Evolutionary conservation across 164 flowering plant species (phyloP).

Genomic region (Dillenia turbinata): DNA sequence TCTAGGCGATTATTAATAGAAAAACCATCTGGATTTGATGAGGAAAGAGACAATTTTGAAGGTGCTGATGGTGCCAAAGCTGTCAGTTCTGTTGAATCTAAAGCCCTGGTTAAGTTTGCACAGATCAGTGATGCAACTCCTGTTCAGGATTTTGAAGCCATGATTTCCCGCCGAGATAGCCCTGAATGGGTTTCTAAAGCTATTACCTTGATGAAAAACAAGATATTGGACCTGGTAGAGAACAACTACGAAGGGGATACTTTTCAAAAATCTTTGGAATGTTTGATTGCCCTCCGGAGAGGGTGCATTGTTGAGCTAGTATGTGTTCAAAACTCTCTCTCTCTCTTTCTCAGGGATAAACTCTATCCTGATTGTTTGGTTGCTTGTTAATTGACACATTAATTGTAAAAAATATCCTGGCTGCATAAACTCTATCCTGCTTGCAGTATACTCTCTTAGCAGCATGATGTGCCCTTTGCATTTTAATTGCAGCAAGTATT

Average conservation of each 20-base stretch:
- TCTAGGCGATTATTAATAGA: slow-evolving; percentile 41
- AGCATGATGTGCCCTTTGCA: too few relatives aligned
- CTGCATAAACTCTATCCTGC: too few relatives aligned
- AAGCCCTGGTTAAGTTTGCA: slow-evolving; percentile 33
- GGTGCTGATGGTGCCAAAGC: slow-evolving; percentile 18
- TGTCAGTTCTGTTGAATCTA: slow-evolving; percentile 17
- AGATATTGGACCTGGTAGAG: slow-evolving; percentile 52
- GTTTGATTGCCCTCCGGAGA: slow-evolving; percentile 69
- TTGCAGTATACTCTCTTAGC: too few relatives aligned
- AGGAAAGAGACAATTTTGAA: slow-evolving; percentile 25
- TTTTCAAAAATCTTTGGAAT: slow-evolving; percentile 58
- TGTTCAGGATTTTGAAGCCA: slow-evolving; percentile 83
- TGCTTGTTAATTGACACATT: too few relatives aligned
- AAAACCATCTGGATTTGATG: slow-evolving; percentile 55
- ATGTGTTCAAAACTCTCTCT: slow-evolving; percentile 8
- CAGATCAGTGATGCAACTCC: slow-evolving; percentile 58
- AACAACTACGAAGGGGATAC: slow-evolving; percentile 49
- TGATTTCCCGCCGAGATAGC: slow-evolving; percentile 79
- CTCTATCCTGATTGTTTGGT: neutral
- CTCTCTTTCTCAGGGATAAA: slow-evolving; percentile 1
- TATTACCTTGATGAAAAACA: slow-evolving; percentile 56
- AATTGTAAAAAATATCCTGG: too few relatives aligned
- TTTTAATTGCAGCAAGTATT: too few relatives aligned
- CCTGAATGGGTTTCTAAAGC: slow-evolving; percentile 72
- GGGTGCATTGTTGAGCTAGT: slow-evolving; percentile 93